Evolutionary conservation across 2,329 filamentous ascomycete genomes (phyloP).

Genomic region (Aspergillus ustus): DNA sequence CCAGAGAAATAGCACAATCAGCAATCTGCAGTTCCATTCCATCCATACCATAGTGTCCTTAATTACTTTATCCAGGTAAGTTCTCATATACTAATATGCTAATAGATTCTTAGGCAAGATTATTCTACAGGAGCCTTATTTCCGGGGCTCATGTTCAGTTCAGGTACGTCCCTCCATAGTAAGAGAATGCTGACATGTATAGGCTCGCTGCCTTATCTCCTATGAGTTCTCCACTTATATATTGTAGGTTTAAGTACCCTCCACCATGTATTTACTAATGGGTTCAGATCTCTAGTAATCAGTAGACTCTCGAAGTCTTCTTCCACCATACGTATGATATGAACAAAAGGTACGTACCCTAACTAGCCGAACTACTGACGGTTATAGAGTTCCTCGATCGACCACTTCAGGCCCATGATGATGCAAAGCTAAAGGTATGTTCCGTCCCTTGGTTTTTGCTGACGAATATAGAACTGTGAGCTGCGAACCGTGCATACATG

Average conservation of each 20-base stretch:
- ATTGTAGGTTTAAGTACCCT: not conserved
- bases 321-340: too few relatives aligned
- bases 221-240: not conserved
- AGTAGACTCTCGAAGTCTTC: not conserved
- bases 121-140: not conserved
- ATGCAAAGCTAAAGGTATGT: not conserved
- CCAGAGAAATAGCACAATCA: not conserved
- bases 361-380: not conserved
- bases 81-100: not conserved
- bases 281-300: not conserved
- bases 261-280: not conserved
- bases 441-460: not conserved
- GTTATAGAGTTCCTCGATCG: not conserved
- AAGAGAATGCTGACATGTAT: not conserved
- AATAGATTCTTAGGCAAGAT: not conserved
- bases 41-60: too few relatives aligned
- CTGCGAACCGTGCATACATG: not conserved
- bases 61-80: too few relatives aligned
- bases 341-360: not conserved
- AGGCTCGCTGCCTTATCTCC: not conserved
- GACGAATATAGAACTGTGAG: not conserved
- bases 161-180: not conserved
- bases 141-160: not conserved
- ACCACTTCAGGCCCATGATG: not conserved
- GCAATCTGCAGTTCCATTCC: not conserved